A percentile compares a stretch with the other conserved stretches of the same genome.
Evolutionary conservation across 305 asterid species (phyloP).

Genomic region (Fraxinus nigra): DNA sequence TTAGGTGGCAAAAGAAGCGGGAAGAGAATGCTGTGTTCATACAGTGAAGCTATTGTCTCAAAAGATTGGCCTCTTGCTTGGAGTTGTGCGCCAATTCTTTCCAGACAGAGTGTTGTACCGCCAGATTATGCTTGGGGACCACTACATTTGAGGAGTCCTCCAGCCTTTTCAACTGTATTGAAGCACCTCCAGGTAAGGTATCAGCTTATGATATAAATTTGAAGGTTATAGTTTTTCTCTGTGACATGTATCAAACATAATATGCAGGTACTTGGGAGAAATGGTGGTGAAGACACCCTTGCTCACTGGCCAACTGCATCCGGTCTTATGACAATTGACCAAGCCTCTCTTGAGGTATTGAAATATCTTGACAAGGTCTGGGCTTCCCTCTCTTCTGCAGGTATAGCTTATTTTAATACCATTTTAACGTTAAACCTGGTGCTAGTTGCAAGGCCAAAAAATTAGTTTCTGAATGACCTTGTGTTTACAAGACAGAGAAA

Average conservation of each 20-base stretch:
- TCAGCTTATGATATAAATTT: constrained; percentile 23
- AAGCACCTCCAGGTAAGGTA: constrained; percentile 78
- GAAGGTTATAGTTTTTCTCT: constrained; percentile 17
- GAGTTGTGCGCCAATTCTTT: constrained; percentile 89
- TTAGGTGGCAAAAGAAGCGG: constrained; percentile 68
- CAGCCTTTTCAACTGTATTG: constrained; percentile 61
- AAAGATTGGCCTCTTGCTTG: constrained; percentile 98
- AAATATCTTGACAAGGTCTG: constrained; percentile 69
- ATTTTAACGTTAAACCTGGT: constrained; percentile 18
- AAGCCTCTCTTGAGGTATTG: constrained; percentile 79
- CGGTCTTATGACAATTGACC: constrained; percentile 75
- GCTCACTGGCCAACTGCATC: constrained; percentile 92
- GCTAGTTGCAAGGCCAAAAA: constrained; percentile 10
- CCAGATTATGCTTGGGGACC: constrained; percentile 96
- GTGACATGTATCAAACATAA: constrained; percentile 24
- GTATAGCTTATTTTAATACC: constrained; percentile 33
- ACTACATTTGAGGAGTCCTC: constrained; percentile 87
- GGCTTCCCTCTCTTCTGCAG: constrained; percentile 81
- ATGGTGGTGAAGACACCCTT: constrained; percentile 89
- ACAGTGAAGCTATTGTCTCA: constrained; percentile 69
- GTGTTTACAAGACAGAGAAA: neutral
- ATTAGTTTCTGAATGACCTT: neutral
- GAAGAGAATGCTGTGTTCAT: constrained; percentile 85
- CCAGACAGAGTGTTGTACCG: constrained; percentile 74
- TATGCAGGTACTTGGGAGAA: constrained; percentile 68